A percentile compares a stretch with the other conserved stretches of the same genome.
phyloP scores from a whole-genome alignment of 2,329 filamentous ascomycete species.

The Teratosphaeriaceae sp. region DNA sequence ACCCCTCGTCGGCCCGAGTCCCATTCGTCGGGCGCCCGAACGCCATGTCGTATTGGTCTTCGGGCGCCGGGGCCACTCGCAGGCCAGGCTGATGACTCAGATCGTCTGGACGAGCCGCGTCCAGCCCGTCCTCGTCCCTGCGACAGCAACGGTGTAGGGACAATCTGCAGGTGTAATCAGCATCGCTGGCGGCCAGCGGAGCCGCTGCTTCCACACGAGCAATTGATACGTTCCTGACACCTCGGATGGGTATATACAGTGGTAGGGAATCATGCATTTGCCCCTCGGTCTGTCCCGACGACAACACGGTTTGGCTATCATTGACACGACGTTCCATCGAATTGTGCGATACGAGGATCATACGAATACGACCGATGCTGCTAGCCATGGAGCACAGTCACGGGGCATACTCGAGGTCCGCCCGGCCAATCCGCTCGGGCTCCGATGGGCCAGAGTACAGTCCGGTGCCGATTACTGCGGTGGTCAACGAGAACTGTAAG shows the following conservation, averaged over 20 bases:
- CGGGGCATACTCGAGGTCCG: not conserved
- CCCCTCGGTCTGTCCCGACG: not conserved
- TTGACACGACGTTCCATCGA: not conserved
- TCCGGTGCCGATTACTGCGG: conserved; percentile 3
- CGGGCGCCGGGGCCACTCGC: not conserved
- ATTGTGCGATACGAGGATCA: not conserved
- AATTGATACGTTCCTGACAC: no score
- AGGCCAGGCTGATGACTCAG: not conserved
- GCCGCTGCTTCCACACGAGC: not conserved
- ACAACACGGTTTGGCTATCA: not conserved
- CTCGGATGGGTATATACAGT: not conserved
- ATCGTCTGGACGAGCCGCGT: not conserved
- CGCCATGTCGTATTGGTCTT: conserved; percentile 2
- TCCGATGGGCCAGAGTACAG: not conserved
- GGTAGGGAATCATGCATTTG: not conserved
- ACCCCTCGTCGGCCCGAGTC: not conserved
- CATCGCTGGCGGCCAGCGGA: not conserved
- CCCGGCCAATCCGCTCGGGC: not conserved
- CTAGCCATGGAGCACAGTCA: conserved; percentile 1
- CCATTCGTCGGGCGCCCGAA: conserved; percentile 1
- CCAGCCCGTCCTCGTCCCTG: not conserved
- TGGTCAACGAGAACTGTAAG: conserved; percentile 25
- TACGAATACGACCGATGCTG: not conserved
- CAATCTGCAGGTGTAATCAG: not conserved
- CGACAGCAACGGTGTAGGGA: not conserved